A percentile compares a stretch with the other conserved stretches of the same genome.
phyloP scores from a whole-genome alignment of 2,329 filamentous ascomycete species.

The Cryoendolithus antarcticus region DNA sequence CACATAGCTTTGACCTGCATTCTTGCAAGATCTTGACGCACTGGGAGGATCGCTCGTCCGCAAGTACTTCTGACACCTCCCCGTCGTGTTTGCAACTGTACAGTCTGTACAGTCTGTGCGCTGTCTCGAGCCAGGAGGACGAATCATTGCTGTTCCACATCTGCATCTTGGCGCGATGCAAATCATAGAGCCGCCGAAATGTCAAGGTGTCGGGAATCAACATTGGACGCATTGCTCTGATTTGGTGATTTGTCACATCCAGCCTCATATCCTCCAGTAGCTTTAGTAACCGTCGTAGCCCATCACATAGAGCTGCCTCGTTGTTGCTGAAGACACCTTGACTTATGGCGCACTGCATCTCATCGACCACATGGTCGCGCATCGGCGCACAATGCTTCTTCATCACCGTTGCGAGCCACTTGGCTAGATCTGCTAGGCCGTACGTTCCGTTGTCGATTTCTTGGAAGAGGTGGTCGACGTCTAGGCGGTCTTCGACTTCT shows the following conservation, averaged over 20 bases:
- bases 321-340: conserved; percentile 62
- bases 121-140: conserved; percentile 27
- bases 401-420: conserved; percentile 72
- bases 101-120: no score
- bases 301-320: conserved; percentile 59
- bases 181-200: conserved; percentile 80
- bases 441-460: conserved; percentile 80
- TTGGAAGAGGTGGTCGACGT: conserved; percentile 80
- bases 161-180: conserved; percentile 50
- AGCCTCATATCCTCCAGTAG: conserved; percentile 95
- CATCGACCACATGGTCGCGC: conserved; percentile 80
- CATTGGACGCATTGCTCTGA: conserved; percentile 70
- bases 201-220: conserved; percentile 84
- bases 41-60: no score
- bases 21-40: no score
- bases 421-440: conserved; percentile 68
- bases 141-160: conserved; percentile 28
- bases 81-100: no score
- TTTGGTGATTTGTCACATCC: conserved; percentile 95
- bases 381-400: conserved; percentile 95
- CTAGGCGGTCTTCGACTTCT: conserved; percentile 69
- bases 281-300: conserved; percentile 66
- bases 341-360: conserved; percentile 72
- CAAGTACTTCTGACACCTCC: no score
- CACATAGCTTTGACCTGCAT: no score